phyloP scores from a whole-genome alignment of 345 rosid species.

The Populus pruinosa region DNA sequence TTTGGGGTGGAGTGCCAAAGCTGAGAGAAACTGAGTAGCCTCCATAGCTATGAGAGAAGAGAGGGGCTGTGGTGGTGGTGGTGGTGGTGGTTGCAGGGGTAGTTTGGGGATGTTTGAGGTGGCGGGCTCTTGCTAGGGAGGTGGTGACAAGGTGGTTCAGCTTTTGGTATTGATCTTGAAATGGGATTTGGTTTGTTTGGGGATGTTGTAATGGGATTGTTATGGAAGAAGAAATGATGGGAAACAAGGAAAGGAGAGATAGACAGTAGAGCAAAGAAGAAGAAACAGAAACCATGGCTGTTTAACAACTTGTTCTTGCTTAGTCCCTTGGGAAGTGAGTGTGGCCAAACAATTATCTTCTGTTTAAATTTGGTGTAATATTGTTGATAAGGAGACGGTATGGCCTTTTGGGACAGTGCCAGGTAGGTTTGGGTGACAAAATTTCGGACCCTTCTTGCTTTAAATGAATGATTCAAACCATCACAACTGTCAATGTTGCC shows the following conservation, averaged over 20 bases:
- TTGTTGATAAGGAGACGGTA: background rate
- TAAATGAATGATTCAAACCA: background rate
- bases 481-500: background rate
- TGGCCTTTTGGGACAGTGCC: background rate
- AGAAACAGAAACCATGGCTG: slow-evolving; percentile 16
- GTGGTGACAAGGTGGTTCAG: slow-evolving; percentile 26
- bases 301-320: background rate
- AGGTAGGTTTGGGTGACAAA: background rate
- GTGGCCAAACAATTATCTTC: background rate
- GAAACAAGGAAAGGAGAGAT: slow-evolving; percentile 9
- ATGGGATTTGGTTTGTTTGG: slow-evolving; percentile 4
- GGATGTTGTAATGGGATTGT: slow-evolving; percentile 23
- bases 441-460: background rate
- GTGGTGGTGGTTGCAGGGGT: background rate
- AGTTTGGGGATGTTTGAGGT: slow-evolving; percentile 27
- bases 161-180: slow-evolving; percentile 25
- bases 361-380: background rate
- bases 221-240: slow-evolving; percentile 11
- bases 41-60: slow-evolving; percentile 26
- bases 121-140: slow-evolving; percentile 37
- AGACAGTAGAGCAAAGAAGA: slow-evolving; percentile 4
- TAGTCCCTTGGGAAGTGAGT: background rate
- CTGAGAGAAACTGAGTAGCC: slow-evolving; percentile 28
- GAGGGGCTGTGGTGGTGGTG: background rate
- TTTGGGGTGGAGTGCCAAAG: slow-evolving; percentile 33